Evolutionary conservation across 176 grass and related monocot species (phyloP).

Genomic region (Thinopyrum elongatum): DNA sequence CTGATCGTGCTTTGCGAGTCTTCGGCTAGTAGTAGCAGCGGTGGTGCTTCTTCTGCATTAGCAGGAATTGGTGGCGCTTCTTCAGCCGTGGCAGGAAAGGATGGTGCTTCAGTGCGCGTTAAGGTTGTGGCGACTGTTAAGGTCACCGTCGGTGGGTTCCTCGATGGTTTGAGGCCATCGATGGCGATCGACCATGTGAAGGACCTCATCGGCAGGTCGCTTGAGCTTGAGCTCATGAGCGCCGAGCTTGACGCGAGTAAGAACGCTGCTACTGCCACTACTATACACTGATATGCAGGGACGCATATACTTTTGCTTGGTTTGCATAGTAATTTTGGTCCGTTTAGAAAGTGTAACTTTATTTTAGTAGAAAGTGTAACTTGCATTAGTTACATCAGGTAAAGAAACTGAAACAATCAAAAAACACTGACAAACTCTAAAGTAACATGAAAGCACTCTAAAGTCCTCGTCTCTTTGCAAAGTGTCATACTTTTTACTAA

Average conservation of each 20-base stretch:
- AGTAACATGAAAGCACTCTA: too few relatives aligned
- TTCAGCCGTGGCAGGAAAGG: not conserved
- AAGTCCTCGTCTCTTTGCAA: too few relatives aligned
- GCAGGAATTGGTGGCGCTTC: too few relatives aligned
- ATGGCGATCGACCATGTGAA: constrained; percentile 37
- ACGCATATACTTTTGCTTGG: not conserved
- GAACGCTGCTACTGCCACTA: not conserved
- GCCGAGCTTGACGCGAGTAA: constrained; percentile 57
- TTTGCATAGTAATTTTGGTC: not conserved
- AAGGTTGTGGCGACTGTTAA: constrained; percentile 46
- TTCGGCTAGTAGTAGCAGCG: not conserved
- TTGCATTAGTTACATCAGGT: too few relatives aligned
- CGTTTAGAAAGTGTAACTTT: too few relatives aligned
- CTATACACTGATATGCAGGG: not conserved
- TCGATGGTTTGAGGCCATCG: constrained; percentile 33
- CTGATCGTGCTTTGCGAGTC: not conserved
- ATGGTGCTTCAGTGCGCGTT: not conserved
- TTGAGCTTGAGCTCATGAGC: constrained; percentile 70
- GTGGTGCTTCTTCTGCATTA: not conserved
- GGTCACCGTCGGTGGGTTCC: constrained; percentile 33
- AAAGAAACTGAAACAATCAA: too few relatives aligned
- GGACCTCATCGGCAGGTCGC: constrained; percentile 51
- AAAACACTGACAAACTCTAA: too few relatives aligned
- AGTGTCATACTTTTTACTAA: too few relatives aligned
- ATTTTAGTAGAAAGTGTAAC: too few relatives aligned